phyloP scores from a whole-genome alignment of 495 filamentous ascomycete genomes.

The Tuber indicum region DNA sequence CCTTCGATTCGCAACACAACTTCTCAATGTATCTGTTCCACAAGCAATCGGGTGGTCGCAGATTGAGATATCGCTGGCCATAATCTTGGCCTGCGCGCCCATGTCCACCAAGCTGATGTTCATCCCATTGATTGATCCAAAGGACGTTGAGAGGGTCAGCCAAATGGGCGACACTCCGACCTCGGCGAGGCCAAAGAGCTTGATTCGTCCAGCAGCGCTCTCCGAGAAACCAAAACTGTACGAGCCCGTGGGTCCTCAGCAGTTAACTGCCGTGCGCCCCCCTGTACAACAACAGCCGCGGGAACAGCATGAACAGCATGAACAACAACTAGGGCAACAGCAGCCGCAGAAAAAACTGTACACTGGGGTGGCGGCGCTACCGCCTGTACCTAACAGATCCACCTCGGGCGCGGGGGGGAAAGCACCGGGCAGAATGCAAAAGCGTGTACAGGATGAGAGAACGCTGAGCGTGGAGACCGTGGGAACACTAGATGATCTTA shows the following conservation, averaged over 20 bases:
- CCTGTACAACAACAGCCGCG: not conserved
- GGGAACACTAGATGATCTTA: not conserved
- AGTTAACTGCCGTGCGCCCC: not conserved
- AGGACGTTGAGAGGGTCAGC: slow-evolving; percentile 13
- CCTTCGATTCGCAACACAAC: slow-evolving; percentile 39
- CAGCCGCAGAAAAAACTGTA: not conserved
- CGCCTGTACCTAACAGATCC: not conserved
- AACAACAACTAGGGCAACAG: not conserved
- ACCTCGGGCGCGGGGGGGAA: not conserved
- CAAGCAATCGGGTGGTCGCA: slow-evolving; percentile 41
- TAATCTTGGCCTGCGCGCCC: slow-evolving; percentile 36
- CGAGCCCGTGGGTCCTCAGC: not conserved
- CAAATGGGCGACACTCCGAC: slow-evolving; percentile 16
- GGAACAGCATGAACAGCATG: not conserved
- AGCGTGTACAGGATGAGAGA: not conserved
- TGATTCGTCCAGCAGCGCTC: not conserved
- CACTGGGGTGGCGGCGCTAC: not conserved
- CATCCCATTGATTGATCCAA: slow-evolving; percentile 23
- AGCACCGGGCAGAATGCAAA: not conserved
- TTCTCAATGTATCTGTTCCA: slow-evolving; percentile 39
- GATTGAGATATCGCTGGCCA: slow-evolving; percentile 38
- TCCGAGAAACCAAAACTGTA: not conserved
- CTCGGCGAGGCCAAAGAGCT: not conserved
- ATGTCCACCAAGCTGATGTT: slow-evolving; percentile 39
- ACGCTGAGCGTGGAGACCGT: not conserved